Conservation (phyloP, 2,329 filamentous ascomycete genomes). For the Botryotinia globosa region DNA sequence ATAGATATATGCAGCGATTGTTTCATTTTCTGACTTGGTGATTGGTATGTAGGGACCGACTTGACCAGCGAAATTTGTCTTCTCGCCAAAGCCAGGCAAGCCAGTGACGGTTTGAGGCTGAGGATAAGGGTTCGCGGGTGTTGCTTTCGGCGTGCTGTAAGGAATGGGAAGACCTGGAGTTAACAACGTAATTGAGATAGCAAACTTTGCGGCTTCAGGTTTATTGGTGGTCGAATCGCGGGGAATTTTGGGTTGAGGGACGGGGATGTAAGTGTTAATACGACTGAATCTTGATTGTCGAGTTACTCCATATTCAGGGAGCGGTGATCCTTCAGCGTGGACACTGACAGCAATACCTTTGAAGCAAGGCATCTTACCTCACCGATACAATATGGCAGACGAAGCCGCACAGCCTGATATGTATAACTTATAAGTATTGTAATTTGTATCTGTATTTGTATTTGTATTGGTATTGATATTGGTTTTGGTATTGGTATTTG, state of each 20-base stretch:
- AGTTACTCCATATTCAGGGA: constrained; percentile 91
- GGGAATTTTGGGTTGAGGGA: constrained; percentile 79
- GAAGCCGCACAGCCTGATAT: constrained; percentile 29
- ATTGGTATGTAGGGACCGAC: constrained; percentile 86
- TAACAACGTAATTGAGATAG: constrained; percentile 94
- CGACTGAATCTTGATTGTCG: constrained; percentile 86
- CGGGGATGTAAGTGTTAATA: constrained; percentile 96
- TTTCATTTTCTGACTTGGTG: constrained; percentile 92
- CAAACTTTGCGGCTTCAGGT: constrained; percentile 91
- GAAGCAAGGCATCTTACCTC: constrained; percentile 79
- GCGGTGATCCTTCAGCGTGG: constrained; percentile 74
- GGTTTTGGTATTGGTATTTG: constrained; percentile 1
- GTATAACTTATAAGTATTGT: constrained; percentile 14
- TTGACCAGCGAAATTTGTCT: constrained; percentile 52
- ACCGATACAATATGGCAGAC: constrained; percentile 27
- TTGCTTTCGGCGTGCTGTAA: constrained; percentile 85
- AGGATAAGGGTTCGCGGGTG: constrained; percentile 72
- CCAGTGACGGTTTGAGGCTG: constrained; percentile 78
- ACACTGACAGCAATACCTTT: constrained; percentile 98
- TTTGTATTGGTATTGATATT: neutral
- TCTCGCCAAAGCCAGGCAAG: constrained; percentile 54
- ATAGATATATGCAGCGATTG: constrained; percentile 97
- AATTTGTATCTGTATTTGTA: neutral
- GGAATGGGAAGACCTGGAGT: constrained; percentile 86
- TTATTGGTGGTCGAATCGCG: constrained; percentile 62